Evolutionary conservation across 225 moss, liverwort and hornwort species (phyloP), one percentile per base, ranked within the genome.

Genomic region (Pleurozium schreberi): DNA sequence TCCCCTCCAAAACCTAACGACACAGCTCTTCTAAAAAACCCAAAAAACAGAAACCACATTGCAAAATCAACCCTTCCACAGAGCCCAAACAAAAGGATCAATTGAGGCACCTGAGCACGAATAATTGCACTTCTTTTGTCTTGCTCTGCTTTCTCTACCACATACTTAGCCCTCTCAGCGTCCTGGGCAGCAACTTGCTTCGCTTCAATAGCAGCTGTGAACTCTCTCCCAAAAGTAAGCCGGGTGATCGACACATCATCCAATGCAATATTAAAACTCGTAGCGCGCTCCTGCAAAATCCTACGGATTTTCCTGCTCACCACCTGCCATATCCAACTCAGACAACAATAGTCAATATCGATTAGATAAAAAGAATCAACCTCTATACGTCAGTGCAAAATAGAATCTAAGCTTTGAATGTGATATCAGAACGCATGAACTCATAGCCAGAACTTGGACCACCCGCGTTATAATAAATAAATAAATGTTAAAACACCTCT

Each of bases 181-280:
- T 98, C 98, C 92, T 98, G 98, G 33, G 98, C 98, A 92, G 98
- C 98, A 87, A 98, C 98, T 94, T 98, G 98, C 76, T 98, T 98
- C 20, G 96, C 95, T 93, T 98, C 98, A 86, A 96, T 96, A 55
- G 98, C 98, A 73, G 96, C 98, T 69, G 98, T 96, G 87, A 98
- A 98, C 92, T 98, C 98, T 63, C 96, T 93, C 59, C 98, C 98
- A 49, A 98, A 98, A 75, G 98, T 98, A 67, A 98, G 94, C 68
- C 96, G 95, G 86, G 98, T 98, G 76, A 98, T 98, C 47, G 98
- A 98, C 59, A 98, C 96, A 90, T 98, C 98, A 92, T 98, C 98
- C 90, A 98, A 91, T 81, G 96, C 96, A 90, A 96, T 96, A 87
- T 96, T 96, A 65, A 98, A 98, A 90, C 93, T 93, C 70, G 88